Evolutionary conservation across 495 filamentous ascomycete species (phyloP).

Genomic region (Apiosordaria backusii): DNA sequence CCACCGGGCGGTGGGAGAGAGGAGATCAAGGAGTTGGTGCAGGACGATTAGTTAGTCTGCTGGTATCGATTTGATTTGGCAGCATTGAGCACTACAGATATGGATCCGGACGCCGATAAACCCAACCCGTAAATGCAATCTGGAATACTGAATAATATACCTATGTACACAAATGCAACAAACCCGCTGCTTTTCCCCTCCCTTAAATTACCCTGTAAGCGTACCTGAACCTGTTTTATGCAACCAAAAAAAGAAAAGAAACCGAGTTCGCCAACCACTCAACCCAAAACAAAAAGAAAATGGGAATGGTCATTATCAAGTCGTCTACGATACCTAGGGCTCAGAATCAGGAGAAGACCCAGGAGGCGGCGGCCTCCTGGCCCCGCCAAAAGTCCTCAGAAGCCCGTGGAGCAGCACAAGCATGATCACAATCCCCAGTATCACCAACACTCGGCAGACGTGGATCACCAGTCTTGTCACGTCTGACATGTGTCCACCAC

Average conservation of each 20-base stretch:
- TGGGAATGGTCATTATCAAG: not conserved
- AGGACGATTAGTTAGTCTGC: slow-evolving; percentile 57
- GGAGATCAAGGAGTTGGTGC: slow-evolving; percentile 62
- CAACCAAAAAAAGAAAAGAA: not conserved
- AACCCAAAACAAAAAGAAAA: not conserved
- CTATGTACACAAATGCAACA: not conserved
- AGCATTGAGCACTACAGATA: too few species aligned
- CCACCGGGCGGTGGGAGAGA: slow-evolving; percentile 41
- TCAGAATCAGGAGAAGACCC: not conserved
- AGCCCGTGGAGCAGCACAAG: slow-evolving; percentile 1
- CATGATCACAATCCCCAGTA: not conserved
- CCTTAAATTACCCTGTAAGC: not conserved
- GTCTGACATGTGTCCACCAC: not conserved
- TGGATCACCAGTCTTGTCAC: not conserved
- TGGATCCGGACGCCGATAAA: not conserved
- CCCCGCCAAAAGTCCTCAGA: not conserved
- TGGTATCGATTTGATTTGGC: too few species aligned
- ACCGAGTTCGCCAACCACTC: not conserved
- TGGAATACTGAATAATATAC: not conserved
- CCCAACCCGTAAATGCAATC: not conserved
- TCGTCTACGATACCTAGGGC: not conserved
- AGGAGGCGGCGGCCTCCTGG: not conserved
- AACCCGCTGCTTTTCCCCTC: not conserved
- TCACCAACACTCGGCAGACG: not conserved
- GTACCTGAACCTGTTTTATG: not conserved